These are phyloP conservation scores for Iris macrosiphon DNA, from an alignment of 106 monocot genomes.

Conservation along the genomic window DNA sequence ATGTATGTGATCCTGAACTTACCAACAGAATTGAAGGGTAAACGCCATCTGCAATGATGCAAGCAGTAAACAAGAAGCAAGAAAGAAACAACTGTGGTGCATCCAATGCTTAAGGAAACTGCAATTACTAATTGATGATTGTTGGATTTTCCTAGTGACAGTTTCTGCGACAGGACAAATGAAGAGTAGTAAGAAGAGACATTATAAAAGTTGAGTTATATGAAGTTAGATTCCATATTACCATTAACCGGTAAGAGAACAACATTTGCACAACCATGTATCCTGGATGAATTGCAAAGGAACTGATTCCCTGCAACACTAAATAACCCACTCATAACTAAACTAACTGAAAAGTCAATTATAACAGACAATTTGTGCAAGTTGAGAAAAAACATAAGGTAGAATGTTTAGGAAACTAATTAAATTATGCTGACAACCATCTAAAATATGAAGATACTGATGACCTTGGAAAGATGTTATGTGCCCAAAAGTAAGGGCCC, in stretches of 20 bases:
- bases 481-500: too few species aligned
- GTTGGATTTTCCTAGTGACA: constrained; percentile 15
- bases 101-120: constrained; percentile 16
- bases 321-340: constrained; percentile 1
- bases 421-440: too few species aligned
- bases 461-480: too few species aligned
- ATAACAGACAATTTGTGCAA: too few species aligned
- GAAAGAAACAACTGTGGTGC: constrained; percentile 8
- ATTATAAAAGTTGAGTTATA: not conserved
- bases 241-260: constrained; percentile 37
- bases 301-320: constrained; percentile 90
- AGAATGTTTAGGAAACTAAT: too few species aligned
- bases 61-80: constrained; percentile 4
- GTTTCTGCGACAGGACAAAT: constrained; percentile 37
- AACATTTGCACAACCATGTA: constrained; percentile 62
- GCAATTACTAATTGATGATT: constrained; percentile 17
- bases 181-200: not conserved
- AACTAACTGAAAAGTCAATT: too few species aligned
- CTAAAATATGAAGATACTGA: too few species aligned
- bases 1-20: not conserved
- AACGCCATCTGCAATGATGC: constrained; percentile 12
- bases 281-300: constrained; percentile 63
- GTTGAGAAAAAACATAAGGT: too few species aligned
- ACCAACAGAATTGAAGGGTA: constrained; percentile 15
- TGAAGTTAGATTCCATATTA: constrained; percentile 15